These are phyloP conservation scores for Spiromastix sp. DNA, from an alignment of 2,329 filamentous ascomycete genomes.

Conservation along the genomic window DNA sequence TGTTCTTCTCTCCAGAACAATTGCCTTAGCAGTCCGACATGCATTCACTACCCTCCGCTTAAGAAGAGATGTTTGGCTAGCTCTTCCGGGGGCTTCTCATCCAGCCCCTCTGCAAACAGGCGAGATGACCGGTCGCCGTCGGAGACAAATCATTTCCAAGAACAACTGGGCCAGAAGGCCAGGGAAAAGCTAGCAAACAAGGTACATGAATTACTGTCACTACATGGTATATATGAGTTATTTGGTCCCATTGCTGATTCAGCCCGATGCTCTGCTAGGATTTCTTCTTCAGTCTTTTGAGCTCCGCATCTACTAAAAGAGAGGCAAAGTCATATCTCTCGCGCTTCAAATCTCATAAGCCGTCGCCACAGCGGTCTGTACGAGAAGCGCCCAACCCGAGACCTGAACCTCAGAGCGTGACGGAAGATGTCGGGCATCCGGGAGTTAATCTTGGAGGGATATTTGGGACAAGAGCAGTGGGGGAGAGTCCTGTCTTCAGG, in stretches of 20 bases:
- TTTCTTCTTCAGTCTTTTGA: slow-evolving; percentile 75
- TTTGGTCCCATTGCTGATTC: no score
- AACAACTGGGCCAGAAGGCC: slow-evolving; percentile 28
- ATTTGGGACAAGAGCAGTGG: slow-evolving; percentile 48
- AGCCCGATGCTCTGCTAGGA: no score
- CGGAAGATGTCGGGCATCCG: slow-evolving; percentile 22
- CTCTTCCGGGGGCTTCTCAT: not conserved
- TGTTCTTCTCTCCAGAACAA: slow-evolving; percentile 7
- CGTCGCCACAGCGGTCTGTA: no score
- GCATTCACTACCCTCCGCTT: slow-evolving; percentile 4
- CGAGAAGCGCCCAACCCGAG: slow-evolving; percentile 23
- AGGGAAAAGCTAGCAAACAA: slow-evolving; percentile 36
- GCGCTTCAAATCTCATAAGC: slow-evolving; percentile 54
- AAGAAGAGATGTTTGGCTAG: slow-evolving; percentile 11
- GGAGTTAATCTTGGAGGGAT: slow-evolving; percentile 53
- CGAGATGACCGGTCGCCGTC: slow-evolving; percentile 2
- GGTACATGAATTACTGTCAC: no score
- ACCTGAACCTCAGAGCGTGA: slow-evolving; percentile 24
- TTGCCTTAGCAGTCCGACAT: slow-evolving; percentile 1
- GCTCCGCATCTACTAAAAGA: slow-evolving; percentile 80
- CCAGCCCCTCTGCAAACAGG: not conserved
- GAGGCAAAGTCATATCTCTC: slow-evolving; percentile 88
- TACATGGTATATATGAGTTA: no score
- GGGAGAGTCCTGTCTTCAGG: slow-evolving; percentile 50
- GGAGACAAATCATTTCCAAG: slow-evolving; percentile 9